Conservation (phyloP, 768 basidiomycete genomes). For the Kwoniella botswanensis region DNA sequence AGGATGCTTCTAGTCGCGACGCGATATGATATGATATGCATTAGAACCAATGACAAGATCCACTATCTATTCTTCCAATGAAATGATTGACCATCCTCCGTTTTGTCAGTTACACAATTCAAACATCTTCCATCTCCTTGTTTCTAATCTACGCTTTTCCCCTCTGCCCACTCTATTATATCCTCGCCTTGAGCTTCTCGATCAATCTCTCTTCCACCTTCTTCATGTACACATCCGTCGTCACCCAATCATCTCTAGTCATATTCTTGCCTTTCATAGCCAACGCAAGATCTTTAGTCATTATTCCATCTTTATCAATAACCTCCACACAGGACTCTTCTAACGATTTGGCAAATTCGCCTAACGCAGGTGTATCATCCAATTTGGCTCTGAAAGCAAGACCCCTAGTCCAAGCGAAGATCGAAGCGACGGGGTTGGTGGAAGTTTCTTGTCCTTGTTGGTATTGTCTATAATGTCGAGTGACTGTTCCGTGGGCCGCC, state of each 20-base stretch:
- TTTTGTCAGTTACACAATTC: background rate
- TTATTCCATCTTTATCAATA: slow-evolving; percentile 85
- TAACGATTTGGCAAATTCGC: slow-evolving; percentile 74
- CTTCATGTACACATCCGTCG: slow-evolving; percentile 92
- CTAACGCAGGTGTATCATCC: slow-evolving; percentile 77
- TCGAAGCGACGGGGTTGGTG: slow-evolving; percentile 97
- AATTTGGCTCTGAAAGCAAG: slow-evolving; percentile 90
- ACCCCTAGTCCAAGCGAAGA: slow-evolving; percentile 98
- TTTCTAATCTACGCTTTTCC: background rate
- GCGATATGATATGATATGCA: background rate
- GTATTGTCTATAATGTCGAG: slow-evolving; percentile 94
- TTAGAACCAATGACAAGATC: background rate
- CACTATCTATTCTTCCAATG: background rate
- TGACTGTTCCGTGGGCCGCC: slow-evolving; percentile 88
- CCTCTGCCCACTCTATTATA: background rate
- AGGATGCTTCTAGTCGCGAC: too few relatives aligned
- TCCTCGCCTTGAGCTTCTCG: slow-evolving; percentile 42
- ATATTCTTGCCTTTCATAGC: slow-evolving; percentile 88
- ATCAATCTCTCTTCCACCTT: slow-evolving; percentile 72
- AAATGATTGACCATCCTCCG: background rate
- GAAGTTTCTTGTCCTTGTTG: slow-evolving; percentile 98
- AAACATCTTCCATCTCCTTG: background rate
- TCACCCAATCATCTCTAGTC: slow-evolving; percentile 96
- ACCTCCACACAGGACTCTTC: slow-evolving; percentile 89
- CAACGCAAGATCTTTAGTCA: slow-evolving; percentile 97